These are phyloP conservation scores for Capronia coronata DNA, from an alignment of 2,329 filamentous ascomycete species.

Conservation along the genomic window DNA sequence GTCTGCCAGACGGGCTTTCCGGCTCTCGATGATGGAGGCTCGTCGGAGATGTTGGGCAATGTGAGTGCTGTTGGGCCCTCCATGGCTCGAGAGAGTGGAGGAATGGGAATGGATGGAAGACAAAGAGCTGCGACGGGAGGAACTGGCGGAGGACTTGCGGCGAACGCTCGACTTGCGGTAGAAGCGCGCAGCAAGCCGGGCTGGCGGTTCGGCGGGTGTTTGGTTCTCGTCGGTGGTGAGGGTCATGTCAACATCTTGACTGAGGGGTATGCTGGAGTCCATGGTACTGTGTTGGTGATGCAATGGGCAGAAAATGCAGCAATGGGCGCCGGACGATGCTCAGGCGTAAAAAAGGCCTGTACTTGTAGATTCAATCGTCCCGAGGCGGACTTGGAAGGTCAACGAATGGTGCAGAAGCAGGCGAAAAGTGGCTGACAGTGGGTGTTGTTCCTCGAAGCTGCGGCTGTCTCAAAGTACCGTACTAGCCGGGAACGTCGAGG, in stretches of 20 bases:
- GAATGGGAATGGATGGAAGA: slow-evolving; percentile 57
- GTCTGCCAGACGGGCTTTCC: slow-evolving; percentile 59
- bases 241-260: slow-evolving; percentile 40
- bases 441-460: not conserved
- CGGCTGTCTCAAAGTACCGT: not conserved
- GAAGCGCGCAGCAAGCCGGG: slow-evolving; percentile 59
- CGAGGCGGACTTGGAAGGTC: slow-evolving; percentile 3
- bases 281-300: slow-evolving; percentile 4
- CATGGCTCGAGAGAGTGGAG: slow-evolving; percentile 46
- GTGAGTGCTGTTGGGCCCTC: slow-evolving; percentile 50
- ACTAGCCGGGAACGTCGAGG: not conserved
- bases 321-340: not conserved
- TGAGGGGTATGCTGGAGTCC: slow-evolving; percentile 13
- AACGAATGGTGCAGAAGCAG: slow-evolving; percentile 9
- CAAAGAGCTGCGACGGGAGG: slow-evolving; percentile 58
- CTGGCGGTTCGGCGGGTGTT: slow-evolving; percentile 46
- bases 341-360: not conserved
- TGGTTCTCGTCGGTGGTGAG: slow-evolving; percentile 32
- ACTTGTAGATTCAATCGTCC: not conserved
- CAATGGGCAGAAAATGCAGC: not conserved
- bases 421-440: not conserved
- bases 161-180: slow-evolving; percentile 48
- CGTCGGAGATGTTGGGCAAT: slow-evolving; percentile 60
- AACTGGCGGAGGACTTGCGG: slow-evolving; percentile 55
- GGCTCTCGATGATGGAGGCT: slow-evolving; percentile 57